These are phyloP conservation scores for Ceratocystis lukuohia DNA, from an alignment of 2,329 filamentous ascomycete species.

Conservation along the genomic window DNA sequence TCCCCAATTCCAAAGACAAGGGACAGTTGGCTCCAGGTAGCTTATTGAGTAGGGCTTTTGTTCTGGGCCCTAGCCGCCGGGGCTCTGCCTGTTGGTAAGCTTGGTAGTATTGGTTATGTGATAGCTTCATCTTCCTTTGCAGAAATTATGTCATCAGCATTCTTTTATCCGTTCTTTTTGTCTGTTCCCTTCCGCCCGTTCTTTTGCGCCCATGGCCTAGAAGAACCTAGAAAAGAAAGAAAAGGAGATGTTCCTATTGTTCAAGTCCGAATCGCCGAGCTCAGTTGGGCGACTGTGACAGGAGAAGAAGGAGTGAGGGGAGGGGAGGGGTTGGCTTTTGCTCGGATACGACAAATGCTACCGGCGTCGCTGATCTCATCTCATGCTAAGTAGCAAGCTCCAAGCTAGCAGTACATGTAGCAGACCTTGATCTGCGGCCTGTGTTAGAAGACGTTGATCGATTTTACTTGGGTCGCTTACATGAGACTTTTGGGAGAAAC, in stretches of 20 bases:
- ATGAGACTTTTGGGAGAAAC: background rate
- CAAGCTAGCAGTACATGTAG: background rate
- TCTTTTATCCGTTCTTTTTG: background rate
- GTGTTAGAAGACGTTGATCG: no score
- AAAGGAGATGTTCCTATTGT: background rate
- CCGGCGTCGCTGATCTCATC: background rate
- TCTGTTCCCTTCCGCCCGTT: background rate
- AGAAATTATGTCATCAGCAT: background rate
- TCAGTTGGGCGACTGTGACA: background rate
- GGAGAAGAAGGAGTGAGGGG: background rate
- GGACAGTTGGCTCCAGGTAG: no score
- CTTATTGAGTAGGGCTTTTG: background rate
- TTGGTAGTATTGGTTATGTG: background rate
- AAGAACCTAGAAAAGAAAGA: background rate
- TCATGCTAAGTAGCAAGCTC: background rate
- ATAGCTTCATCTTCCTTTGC: background rate
- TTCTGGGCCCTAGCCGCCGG: background rate
- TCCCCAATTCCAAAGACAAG: background rate
- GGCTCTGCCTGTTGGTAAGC: background rate
- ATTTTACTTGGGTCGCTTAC: background rate
- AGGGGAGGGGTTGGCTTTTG: background rate
- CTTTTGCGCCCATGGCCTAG: background rate
- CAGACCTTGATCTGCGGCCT: background rate
- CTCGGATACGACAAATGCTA: background rate
- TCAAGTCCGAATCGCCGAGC: background rate